Base-by-base conservation (phyloP, 116 monocot genomes). In the Zostera marina region DNA sequence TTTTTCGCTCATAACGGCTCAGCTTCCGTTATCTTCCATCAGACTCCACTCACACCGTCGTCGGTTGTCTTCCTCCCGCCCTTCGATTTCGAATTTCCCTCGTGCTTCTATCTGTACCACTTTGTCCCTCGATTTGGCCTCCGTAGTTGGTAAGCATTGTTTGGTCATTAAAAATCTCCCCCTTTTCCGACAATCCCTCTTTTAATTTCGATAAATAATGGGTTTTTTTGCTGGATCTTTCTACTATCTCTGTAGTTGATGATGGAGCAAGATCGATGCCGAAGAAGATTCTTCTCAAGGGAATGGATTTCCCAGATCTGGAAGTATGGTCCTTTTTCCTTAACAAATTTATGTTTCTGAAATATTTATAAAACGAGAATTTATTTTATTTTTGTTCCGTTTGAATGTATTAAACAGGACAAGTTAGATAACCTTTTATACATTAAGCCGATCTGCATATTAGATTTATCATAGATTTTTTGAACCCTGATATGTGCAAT, bases 271-370 rank as follows among this genome's bases (percentile, higher is more conserved):
- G 44, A 13, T 9, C 66, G 21, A 48, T 42, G 22, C 59, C 73
- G 23, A 86, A 68, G 23, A 86, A 68, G 67, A 75, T 78, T 44
- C 24, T 64, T 20, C 66, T 86, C 38, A 86, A 81, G 68, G 81
- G 65, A 20, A 86, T 86, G 85, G 73, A 81, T 5, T 86, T 70
- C 70, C 16, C 70, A 5, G 78, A 86, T 45, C 73, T 86, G 14
- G 78, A 81, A 42, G 85, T 86, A 38, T 2, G 22, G 41, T 3
- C 15, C 22, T 44, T 51, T 48, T n/a, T 48, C 19, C 19, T 16
- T 48, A 19, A 7, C 8, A 48, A 48, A 12, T 8, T 48, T 19
- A 11, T 22, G 54, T 22, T 54, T 54, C 25, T 54, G 54, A 54
- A 54, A 16, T 19, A 4, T 15, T 48, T 48, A 16, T 48, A 48